Evolutionary conservation across 768 basidiomycete genomes (phyloP), one percentile per base, ranked within the genome.

Genomic region (Goffeauzyma gilvescens): DNA sequence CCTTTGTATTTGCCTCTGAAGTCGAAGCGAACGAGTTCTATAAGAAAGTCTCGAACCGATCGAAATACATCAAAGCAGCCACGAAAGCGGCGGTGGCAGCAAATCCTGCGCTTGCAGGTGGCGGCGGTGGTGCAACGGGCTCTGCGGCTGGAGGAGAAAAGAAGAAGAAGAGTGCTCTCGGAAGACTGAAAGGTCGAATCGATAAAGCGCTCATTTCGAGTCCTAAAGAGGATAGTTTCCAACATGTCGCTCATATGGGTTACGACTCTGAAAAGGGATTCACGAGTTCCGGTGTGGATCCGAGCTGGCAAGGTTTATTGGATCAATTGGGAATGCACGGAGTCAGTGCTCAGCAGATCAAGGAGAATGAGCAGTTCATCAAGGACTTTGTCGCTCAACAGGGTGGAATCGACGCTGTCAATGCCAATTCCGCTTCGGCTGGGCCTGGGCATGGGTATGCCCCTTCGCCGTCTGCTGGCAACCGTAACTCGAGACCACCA

Each of bases 201-300:
- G 80, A 90, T 67, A 95, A 93, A 63, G 80, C 83, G 1, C 74
- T 79, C 70, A 95, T 96, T 37, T 87, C 85, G 9, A 79, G 70
- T 0, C 89, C 87, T 13, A 61, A 59, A 25, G 58, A 58, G 2
- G 73, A 75, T 4, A 61, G 67, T 1, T 95, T 95, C 68, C 72
- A 74, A 44, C 89, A 95, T 57, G 71, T 93, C 32, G 85, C 81
- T 0, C 89, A 95, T 59, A 90, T 98, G 81, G 89, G 87, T 10
- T 93, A 79, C 61, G 82, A 93, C 54, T 61, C 73, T 0, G 76
- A 90, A 50, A 73, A 76, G 20, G 90, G 90, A 2, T 95, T 85
- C 63, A 79, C 77, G 0, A 81, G 79, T 1, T 72, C 69, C 13
- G 82, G 82, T 41, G 81, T 98, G 5, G 90, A 98, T 62, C 75